A percentile compares a stretch with the other conserved stretches of the same genome.
Conservation (phyloP, 2,329 filamentous ascomycete genomes). For the Graphilbum sp. region DNA sequence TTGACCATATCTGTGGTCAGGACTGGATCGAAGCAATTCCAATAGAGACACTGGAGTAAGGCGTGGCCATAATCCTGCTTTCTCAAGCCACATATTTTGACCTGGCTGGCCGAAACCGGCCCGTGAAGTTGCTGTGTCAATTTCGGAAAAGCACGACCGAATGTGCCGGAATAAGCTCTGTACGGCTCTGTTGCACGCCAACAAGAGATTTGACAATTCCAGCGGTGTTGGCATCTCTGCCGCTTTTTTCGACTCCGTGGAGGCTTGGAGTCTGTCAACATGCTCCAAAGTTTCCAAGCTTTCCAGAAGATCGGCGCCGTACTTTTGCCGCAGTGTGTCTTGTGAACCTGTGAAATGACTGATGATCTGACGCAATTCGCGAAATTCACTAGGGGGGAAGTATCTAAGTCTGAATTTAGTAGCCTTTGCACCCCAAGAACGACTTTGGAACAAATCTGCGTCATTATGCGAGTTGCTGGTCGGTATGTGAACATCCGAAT, state of each 20-base stretch:
- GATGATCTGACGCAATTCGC: neutral
- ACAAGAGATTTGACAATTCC: too few relatives aligned
- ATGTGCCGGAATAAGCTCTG: too few relatives aligned
- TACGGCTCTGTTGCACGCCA: too few relatives aligned
- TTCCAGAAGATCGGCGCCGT: neutral
- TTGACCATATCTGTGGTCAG: constrained; percentile 13
- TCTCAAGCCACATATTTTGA: constrained; percentile 23
- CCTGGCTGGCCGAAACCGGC: too few relatives aligned
- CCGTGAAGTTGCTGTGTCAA: too few relatives aligned
- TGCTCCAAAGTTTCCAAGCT: neutral
- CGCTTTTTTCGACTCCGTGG: too few relatives aligned
- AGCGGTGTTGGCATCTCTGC: too few relatives aligned
- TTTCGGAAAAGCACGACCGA: neutral
- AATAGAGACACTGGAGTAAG: constrained; percentile 26
- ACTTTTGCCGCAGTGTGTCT: neutral
- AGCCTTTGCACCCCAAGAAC: too few relatives aligned
- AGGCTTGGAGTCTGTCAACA: neutral
- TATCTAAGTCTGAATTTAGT: too few relatives aligned
- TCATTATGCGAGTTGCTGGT: too few relatives aligned
- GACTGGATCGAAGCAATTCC: constrained; percentile 25
- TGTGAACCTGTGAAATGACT: neutral
- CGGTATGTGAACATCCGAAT: too few relatives aligned
- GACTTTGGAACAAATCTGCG: too few relatives aligned
- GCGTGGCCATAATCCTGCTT: constrained; percentile 27
- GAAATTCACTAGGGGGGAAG: neutral